Evolutionary conservation across 78 protist species (phyloP), one percentile per base, ranked within the genome.

Genomic region (Dictyostelium brefeldianum): DNA sequence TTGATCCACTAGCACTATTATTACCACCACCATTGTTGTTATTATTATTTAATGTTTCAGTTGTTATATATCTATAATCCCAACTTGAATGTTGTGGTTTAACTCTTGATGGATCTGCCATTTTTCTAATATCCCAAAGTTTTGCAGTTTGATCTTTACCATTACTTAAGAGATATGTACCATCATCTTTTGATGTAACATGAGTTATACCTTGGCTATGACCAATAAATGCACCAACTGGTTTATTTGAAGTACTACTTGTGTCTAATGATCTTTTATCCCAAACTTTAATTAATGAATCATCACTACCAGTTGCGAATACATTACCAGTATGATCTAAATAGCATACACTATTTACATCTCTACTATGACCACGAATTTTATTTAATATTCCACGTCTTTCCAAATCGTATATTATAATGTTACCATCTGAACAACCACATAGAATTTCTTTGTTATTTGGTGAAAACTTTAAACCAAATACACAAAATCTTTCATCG

Each of bases 51-150:
- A 29, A 29, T 8, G 1, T 12, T 36, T 69, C 15, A 46, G 67
- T 15, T 4, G 74, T 36, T 46, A 64, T 36, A 25, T 27, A 27
- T 47, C 96, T 25, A 81, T 94, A 94, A 56, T 94, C 96, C 65
- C 54, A 73, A 59, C 53, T 36, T 29, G 43, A 22, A 22, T 92
- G 48, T 1, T 0, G 14, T 9, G 31, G 65, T 5, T 36, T 15
- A 17, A 47, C 74, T 51, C 15, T 81, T 10, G 59, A 47, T 57
- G 80, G 47, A n/a, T 47, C 46, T 20, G 48, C 18, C 98, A 93
- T 93, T 51, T 31, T 90, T 57, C 98, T 83, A 29, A 96, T 81
- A 43, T 97, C 98, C 98, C 98, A 97, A 20, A 97, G 95, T 59
- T 96, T 97, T 29, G 96, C 91, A 15, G 79, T 74, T 27, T 94